Percentiles rank a stretch among this genome's conserved stretches.
Evolutionary conservation across 306 rosid species (phyloP).

Genomic region (Neltuma alba): DNA sequence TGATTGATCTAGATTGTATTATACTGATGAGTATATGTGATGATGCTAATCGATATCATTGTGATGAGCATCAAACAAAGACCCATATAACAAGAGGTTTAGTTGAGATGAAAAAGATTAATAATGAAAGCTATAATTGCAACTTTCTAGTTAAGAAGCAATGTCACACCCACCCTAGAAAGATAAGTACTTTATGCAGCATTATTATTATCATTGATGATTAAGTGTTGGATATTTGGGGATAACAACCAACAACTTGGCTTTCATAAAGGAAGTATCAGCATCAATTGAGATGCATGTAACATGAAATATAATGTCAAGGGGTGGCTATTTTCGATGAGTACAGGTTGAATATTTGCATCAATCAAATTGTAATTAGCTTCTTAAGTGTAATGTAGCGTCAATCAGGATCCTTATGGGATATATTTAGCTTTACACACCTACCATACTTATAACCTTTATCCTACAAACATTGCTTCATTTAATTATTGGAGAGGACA

Average conservation of each 20-base stretch:
- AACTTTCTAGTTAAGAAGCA: background rate
- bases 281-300: background rate
- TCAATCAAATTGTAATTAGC: background rate
- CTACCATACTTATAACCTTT: background rate
- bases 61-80: no score
- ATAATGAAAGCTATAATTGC: background rate
- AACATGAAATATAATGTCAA: background rate
- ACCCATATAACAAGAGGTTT: no score
- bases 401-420: background rate
- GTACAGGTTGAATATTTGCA: background rate
- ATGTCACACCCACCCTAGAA: background rate
- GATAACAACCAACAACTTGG: background rate
- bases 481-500: background rate
- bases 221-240: background rate
- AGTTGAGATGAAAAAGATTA: background rate
- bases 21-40: no score
- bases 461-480: background rate
- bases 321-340: background rate
- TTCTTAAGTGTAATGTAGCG: background rate
- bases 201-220: background rate
- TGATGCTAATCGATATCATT: no score
- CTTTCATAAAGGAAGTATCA: background rate
- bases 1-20: no score
- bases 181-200: background rate
- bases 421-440: background rate